These are phyloP conservation scores for Phytophthora uliginosa DNA, from an alignment of 352 stramenopile genomes.

Conservation along the genomic window DNA sequence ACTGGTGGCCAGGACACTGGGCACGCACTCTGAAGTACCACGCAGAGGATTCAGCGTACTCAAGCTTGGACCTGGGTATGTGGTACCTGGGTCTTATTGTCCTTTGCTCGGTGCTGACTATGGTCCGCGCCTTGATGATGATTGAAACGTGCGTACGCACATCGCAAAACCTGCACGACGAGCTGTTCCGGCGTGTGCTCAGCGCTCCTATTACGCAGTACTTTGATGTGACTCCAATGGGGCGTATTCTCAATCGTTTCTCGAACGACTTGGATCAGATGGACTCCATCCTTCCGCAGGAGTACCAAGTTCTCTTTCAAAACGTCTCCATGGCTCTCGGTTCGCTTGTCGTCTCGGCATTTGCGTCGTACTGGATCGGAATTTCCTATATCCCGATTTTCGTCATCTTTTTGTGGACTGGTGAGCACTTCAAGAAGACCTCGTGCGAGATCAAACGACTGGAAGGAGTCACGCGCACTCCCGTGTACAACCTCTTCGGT, in stretches of 20 bases:
- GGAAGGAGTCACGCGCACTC: constrained; percentile 89
- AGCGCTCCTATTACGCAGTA: constrained; percentile 56
- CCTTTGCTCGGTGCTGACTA: constrained; percentile 30
- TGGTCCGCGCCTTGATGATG: constrained; percentile 39
- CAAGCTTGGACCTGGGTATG: constrained; percentile 15
- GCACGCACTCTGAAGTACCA: constrained; percentile 15
- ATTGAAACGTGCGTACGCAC: constrained; percentile 46
- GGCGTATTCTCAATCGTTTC: constrained; percentile 66
- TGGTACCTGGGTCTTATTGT: constrained; percentile 57
- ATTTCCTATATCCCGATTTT: constrained; percentile 70
- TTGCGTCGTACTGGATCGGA: constrained; percentile 47
- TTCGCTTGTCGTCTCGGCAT: constrained; percentile 45
- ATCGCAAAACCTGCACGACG: constrained; percentile 47
- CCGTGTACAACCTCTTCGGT: constrained; percentile 93
- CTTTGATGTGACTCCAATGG: constrained; percentile 68
- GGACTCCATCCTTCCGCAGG: constrained; percentile 46
- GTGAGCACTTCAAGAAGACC: constrained; percentile 89
- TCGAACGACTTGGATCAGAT: constrained; percentile 68
- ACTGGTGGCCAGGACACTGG: constrained; percentile 42
- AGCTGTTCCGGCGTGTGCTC: constrained; percentile 56
- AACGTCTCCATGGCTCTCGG: constrained; percentile 38
- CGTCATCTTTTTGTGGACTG: constrained; percentile 56
- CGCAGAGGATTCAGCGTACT: constrained; percentile 2
- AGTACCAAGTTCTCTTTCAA: constrained; percentile 55
- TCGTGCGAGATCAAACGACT: constrained; percentile 93